Evolutionary conservation across 1,284 basidiomycete species (phyloP), one percentile per base, ranked within the genome.

Genomic region (Ustilago cynodontis): DNA sequence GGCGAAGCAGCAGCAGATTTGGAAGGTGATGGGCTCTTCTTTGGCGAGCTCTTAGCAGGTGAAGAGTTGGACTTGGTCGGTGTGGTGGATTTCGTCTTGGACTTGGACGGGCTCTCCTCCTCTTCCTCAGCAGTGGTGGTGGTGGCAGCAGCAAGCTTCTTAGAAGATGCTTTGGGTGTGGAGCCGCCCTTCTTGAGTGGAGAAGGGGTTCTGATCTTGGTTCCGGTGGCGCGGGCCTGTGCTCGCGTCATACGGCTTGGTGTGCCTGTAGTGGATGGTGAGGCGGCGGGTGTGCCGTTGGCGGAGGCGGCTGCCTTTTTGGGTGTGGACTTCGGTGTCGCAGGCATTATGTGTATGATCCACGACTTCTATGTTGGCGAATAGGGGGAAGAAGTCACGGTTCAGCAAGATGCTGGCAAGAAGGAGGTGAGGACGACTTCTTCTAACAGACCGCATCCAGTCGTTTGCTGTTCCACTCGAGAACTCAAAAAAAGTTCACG

Each of bases 241-340:
- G 73, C 64, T 2, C 73, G 47, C 9, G 73, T 76, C 65, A 76
- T 31, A 41, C 73, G 67, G 41, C 58, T 52, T 1, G 73, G 73
- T 6, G 73, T 65, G 18, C 45, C 26, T 13, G 57, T 28, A 14
- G 68, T 54, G 3, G 68, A n/a, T 14, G 67, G 37, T 7, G 57
- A 59, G 4, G 56, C 47, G 9, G 67, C 63, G 16, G 65, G 54
- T 8, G 65, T 54, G 29, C 28, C 26, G 24, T 49, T 49, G 18
- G 11, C 47, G 22, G 41, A 43, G 18, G 51, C 50, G 28, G 49
- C 9, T 16, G 65, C 62, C 66, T 72, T 77, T 35, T 66, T 77
- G 4, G 69, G 65, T 18, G 74, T 77, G 1, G 70, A 61, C 22
- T 65, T 73, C 24, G 71, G 65, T 35, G 65, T 73, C 13, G 55